A percentile compares a stretch with the other conserved stretches of the same genome.
Conservation (phyloP, 2,329 filamentous ascomycete genomes). For the Exophiala sp. region DNA sequence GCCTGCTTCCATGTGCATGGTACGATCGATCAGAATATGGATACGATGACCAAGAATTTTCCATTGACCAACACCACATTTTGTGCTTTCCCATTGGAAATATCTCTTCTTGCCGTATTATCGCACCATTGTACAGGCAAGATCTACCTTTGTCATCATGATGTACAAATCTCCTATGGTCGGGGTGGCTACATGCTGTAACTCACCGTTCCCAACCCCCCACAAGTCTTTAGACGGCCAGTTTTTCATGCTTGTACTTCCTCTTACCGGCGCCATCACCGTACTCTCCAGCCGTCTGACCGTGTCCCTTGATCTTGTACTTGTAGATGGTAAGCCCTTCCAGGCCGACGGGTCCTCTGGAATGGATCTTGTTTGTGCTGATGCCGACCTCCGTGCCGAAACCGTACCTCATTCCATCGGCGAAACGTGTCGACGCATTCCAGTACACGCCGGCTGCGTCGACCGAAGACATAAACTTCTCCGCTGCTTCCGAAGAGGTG, state of each 20-base stretch:
- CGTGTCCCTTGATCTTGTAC: conserved; percentile 80
- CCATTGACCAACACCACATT: too few species aligned
- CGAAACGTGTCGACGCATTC: conserved; percentile 92
- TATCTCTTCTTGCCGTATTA: too few species aligned
- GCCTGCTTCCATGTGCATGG: background rate
- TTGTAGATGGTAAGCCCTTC: conserved; percentile 97
- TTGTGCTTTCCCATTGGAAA: too few species aligned
- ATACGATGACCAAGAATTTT: too few species aligned
- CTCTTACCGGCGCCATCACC: conserved; percentile 50
- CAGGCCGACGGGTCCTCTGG: conserved; percentile 84
- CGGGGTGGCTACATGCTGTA: too few species aligned
- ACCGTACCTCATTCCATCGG: conserved; percentile 93
- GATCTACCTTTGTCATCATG: too few species aligned
- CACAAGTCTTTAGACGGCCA: conserved; percentile 34
- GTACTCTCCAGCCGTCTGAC: conserved; percentile 78
- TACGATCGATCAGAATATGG: background rate
- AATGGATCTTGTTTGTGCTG: conserved; percentile 98
- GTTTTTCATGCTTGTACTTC: conserved; percentile 54
- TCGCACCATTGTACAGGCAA: too few species aligned
- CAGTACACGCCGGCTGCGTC: conserved; percentile 94
- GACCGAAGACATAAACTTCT: conserved; percentile 77
- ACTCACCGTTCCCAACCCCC: background rate
- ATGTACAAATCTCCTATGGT: too few species aligned
- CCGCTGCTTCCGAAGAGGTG: conserved; percentile 61
- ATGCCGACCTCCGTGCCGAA: conserved; percentile 98